These are phyloP conservation scores for Chalaropsis ovoidea DNA, from an alignment of 2,329 filamentous ascomycete genomes.

Conservation along the genomic window DNA sequence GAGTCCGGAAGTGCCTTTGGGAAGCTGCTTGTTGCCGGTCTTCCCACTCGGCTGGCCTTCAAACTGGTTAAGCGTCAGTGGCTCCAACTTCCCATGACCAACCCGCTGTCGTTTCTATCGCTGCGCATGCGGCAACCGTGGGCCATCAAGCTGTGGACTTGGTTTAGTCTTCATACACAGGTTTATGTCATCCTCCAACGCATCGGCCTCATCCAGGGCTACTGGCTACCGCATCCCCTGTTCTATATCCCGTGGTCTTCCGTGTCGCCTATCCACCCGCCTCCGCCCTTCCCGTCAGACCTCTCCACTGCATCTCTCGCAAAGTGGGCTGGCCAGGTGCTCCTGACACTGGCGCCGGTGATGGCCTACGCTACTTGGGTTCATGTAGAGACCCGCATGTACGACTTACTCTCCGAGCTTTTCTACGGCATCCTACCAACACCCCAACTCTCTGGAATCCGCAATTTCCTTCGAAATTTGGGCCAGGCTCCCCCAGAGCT, in stretches of 20 bases:
- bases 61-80: constrained; percentile 20
- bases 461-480: neutral
- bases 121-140: constrained; percentile 14
- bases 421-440: constrained; percentile 9
- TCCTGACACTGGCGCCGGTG: constrained; percentile 40
- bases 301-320: constrained; percentile 35
- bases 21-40: constrained; percentile 33
- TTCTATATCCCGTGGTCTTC: constrained; percentile 48
- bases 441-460: constrained; percentile 7
- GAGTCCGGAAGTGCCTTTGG: constrained; percentile 32
- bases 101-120: constrained; percentile 13
- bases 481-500: neutral
- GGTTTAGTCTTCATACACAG: constrained; percentile 37
- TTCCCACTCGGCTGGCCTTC: constrained; percentile 35
- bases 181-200: constrained; percentile 45
- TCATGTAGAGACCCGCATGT: constrained; percentile 28
- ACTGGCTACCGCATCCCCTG: constrained; percentile 37
- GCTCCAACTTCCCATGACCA: constrained; percentile 14
- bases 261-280: constrained; percentile 41
- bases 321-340: constrained; percentile 37
- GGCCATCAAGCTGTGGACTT: constrained; percentile 20
- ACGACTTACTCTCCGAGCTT: constrained; percentile 5
- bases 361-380: constrained; percentile 39
- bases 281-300: constrained; percentile 37
- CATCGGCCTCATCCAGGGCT: constrained; percentile 37